Base-by-base conservation (phyloP, 768 basidiomycete genomes). In the Mycena kentingensis region DNA sequence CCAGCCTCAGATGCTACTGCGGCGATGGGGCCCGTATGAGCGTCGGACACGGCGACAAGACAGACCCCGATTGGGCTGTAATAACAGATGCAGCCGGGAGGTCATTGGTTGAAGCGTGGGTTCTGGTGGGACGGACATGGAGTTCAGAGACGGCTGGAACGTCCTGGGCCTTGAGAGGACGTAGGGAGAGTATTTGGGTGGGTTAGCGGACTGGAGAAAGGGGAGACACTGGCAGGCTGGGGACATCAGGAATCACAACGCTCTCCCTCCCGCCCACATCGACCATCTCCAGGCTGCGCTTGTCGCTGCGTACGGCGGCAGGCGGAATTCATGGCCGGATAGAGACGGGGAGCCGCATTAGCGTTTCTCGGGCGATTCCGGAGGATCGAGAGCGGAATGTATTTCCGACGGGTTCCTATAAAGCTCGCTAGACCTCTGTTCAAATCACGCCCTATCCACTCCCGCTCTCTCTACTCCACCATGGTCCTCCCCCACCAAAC, bases 401-500 rank as follows among this genome's bases (percentile, higher is more conserved):
- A n/a, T n/a, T n/a, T n/a, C n/a, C n/a, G n/a, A n/a, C 58, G 58
- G 54, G 45, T 57, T 41, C 58, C 58, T 72, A 70, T 72, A 70
- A 73, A 69, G 62, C 49, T 51, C 24, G 47, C 62, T 47, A 32
- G 36, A 35, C 29, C 16, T 21, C 29, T 5, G 1, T 24, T 13
- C 26, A 29, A 8, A 15, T 12, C 19, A 34, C 29, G 22, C 28
- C 28, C 36, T 26, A 7, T 12, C 22, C 21, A 11, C 3, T 27
- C 58, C 60, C 63, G 51, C 58, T 55, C 36, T 45, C 36, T 46
- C 46, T 32, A 28, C 45, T 22, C 55, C 70, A 81, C 60, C 61
- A 89, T 88, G 87, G 81, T 83, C 60, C 77, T 81, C 67, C 75
- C 82, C 45, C 81, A 85, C 67, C 80, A 85, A 36, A 90, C 90